Conservation (phyloP, 345 rosid species). For the Trapa bicornis region DNA sequence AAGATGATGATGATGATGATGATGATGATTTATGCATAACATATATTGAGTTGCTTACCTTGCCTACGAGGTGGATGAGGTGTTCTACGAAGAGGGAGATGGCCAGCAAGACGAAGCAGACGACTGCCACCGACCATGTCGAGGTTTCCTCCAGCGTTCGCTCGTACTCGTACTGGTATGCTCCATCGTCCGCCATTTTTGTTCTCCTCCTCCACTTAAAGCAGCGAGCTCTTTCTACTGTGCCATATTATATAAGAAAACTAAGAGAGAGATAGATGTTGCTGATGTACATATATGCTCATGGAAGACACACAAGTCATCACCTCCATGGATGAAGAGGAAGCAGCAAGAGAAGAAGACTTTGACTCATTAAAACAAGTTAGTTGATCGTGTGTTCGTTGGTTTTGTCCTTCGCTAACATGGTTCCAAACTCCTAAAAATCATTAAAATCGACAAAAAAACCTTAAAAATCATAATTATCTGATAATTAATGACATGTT, state of each 20-base stretch:
- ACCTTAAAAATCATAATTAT: no score
- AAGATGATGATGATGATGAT: not conserved
- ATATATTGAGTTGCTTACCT: conserved; percentile 3
- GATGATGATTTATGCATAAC: not conserved
- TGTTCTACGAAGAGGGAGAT: conserved; percentile 67
- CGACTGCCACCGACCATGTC: conserved; percentile 90
- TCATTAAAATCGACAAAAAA: no score
- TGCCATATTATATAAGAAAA: not conserved
- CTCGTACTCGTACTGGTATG: conserved; percentile 7
- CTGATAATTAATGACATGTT: no score
- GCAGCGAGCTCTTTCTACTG: not conserved
- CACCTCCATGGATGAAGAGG: not conserved
- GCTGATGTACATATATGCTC: not conserved
- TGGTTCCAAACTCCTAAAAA: no score
- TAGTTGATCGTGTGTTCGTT: no score
- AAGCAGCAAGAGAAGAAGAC: not conserved
- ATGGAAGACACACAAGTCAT: no score
- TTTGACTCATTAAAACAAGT: not conserved
- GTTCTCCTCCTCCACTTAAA: not conserved
- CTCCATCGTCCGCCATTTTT: not conserved
- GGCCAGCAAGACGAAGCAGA: conserved; percentile 52
- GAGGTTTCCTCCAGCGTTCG: conserved; percentile 54
- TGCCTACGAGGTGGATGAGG: conserved; percentile 32
- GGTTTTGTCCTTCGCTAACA: no score
- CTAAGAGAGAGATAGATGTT: not conserved